Evolutionary conservation across 768 basidiomycete species (phyloP).

Genomic region (Arthromyces matolae): DNA sequence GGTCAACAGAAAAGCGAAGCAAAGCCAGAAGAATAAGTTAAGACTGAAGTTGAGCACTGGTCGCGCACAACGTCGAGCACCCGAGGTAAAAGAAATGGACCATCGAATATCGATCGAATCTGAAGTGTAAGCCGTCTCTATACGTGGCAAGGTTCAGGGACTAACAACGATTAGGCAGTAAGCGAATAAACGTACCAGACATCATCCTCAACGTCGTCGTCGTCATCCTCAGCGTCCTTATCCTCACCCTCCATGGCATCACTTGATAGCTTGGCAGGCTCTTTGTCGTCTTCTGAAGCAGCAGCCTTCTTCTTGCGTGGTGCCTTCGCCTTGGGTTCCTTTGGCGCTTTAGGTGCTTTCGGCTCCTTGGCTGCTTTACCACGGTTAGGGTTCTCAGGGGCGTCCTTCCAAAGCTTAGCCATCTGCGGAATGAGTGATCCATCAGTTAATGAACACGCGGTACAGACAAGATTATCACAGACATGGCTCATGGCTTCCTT

Average conservation of each 20-base stretch:
- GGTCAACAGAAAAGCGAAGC: not conserved
- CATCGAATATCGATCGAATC: too few relatives aligned
- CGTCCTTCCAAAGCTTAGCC: constrained; percentile 51
- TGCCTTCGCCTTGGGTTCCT: constrained; percentile 23
- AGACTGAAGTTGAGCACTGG: too few relatives aligned
- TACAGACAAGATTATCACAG: constrained; percentile 12
- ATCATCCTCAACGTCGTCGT: constrained; percentile 1
- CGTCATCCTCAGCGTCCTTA: not conserved
- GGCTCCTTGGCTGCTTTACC: constrained; percentile 47
- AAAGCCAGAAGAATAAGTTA: constrained; percentile 11
- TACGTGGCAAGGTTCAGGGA: too few relatives aligned
- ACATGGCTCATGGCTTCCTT: constrained; percentile 55
- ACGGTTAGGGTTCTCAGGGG: constrained; percentile 63
- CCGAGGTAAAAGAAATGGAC: not conserved
- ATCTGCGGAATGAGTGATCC: constrained; percentile 36
- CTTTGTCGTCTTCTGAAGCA: constrained; percentile 9
- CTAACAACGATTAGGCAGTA: not conserved
- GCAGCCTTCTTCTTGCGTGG: constrained; percentile 20
- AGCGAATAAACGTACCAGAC: constrained; percentile 5
- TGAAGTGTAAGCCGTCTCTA: too few relatives aligned
- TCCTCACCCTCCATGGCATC: constrained; percentile 13
- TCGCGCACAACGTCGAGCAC: not conserved
- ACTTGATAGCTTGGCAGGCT: constrained; percentile 2
- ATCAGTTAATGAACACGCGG: not conserved
- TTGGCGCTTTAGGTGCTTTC: constrained; percentile 34